Evolutionary conservation across 192 early-diverging fungal genomes (phyloP), one percentile per base, ranked within the genome.

Genomic region (Rhizoclosmatium sp.): DNA sequence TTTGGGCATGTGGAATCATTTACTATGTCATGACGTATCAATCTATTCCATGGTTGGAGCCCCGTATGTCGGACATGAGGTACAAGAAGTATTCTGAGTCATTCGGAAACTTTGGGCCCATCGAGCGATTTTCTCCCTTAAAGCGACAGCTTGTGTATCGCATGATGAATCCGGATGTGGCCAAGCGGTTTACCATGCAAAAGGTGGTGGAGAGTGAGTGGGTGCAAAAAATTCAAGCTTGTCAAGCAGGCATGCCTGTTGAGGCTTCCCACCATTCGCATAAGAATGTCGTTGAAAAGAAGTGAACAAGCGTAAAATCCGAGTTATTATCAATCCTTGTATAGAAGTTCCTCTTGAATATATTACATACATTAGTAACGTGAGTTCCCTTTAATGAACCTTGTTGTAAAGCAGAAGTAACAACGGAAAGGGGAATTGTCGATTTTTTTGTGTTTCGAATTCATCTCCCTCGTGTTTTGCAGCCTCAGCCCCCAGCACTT

Each of bases 1-100:
- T 99, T 46, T 99, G 97, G 97, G 88, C 95, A 16, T 89, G 92
- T 21, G 97, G 94, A 49, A 93, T 99, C 23, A 95, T 98, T 16
- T 95, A 92, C 84, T 93, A 72, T 82, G 90, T 79, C 79, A 92
- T 79, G 81, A 80, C 81, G 66, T 82, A 80, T 71, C 83, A 69
- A 78, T 88, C 81, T 81, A 91, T 81, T 86, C 91, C 86, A 31
- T 91, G 75, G 89, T 85, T 47, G 74, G 70, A 65, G 47, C 83
- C 84, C 54, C 69, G 41, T 61, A 69, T 65, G 78, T 79, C 61
- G 40, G 83, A 89, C 59, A 49, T 78, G 51, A 62, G 86, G 41
- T 89, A 78, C 77, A 86, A 83, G 71, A 76, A 83, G 65, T 89
- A 72, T 73, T 47, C 78, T 21, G 85, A 87, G 14, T 47, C 82